Conservation (phyloP, 2,329 filamentous ascomycete genomes). For the Calonectria henricotiae region DNA sequence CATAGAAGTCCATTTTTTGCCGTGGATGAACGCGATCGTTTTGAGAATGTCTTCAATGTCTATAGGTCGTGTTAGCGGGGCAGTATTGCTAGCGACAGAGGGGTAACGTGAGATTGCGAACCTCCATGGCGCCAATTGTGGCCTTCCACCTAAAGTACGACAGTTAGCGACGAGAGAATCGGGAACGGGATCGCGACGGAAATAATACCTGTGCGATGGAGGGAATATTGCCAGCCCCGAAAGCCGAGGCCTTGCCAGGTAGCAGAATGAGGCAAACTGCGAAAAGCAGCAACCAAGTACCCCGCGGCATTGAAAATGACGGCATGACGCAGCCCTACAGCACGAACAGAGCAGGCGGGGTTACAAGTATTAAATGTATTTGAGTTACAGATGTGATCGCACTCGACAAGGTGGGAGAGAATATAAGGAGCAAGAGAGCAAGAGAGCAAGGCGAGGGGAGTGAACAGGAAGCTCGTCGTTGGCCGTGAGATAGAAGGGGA, state of each 20-base stretch:
- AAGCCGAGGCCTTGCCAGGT: conserved; percentile 72
- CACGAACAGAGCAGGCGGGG: conserved; percentile 42
- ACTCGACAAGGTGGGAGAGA: not conserved
- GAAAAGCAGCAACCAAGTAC: conserved; percentile 69
- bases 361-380: conserved; percentile 6
- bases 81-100: conserved; percentile 20
- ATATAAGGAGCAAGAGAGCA: not conserved
- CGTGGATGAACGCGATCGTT: conserved; percentile 82
- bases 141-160: conserved; percentile 72
- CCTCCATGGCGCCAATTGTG: conserved; percentile 81
- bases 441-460: conserved; percentile 25
- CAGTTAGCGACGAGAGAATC: conserved; percentile 34
- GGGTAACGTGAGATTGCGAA: conserved; percentile 51
- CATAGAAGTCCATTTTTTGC: conserved; percentile 89
- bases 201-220: conserved; percentile 68
- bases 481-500: conserved; percentile 21
- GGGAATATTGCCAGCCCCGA: conserved; percentile 82
- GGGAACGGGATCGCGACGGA: not conserved
- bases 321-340: conserved; percentile 63
- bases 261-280: conserved; percentile 69
- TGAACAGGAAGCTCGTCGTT: not conserved
- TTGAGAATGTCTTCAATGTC: conserved; percentile 89
- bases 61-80: conserved; percentile 49
- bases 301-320: conserved; percentile 65
- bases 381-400: not conserved